Percentiles rank a stretch among this genome's conserved stretches.
Evolutionary conservation across 2,329 filamentous ascomycete species (phyloP).

Genomic region (Pseudogymnoascus sp.): DNA sequence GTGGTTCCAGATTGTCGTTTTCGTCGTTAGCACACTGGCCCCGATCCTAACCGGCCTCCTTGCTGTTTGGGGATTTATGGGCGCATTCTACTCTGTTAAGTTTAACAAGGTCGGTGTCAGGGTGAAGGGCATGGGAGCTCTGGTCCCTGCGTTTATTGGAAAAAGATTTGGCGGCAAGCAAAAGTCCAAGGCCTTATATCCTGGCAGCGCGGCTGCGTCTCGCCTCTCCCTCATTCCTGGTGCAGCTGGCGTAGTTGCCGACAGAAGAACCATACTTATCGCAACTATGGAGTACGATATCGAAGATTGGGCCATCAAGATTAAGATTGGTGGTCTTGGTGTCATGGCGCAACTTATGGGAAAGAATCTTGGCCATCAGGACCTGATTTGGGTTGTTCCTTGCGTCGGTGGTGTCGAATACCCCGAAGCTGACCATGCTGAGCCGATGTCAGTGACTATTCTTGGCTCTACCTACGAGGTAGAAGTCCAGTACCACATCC

Average conservation of each 20-base stretch:
- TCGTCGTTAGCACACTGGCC: conserved; percentile 42
- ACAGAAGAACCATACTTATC: conserved; percentile 50
- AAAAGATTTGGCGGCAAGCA: neutral
- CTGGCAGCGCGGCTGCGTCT: conserved; percentile 1
- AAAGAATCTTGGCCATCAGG: conserved; percentile 53
- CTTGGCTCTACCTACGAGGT: conserved; percentile 52
- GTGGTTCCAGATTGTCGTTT: conserved; percentile 43
- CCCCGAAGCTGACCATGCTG: conserved; percentile 47
- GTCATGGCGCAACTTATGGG: conserved; percentile 62
- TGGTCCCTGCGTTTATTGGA: neutral
- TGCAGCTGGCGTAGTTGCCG: neutral
- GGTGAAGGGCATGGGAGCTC: conserved; percentile 8
- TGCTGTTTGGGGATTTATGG: conserved; percentile 47
- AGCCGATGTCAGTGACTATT: conserved; percentile 54
- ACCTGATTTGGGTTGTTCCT: conserved; percentile 57
- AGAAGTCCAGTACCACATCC: conserved; percentile 52
- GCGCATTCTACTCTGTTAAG: conserved; percentile 44
- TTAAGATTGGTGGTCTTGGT: conserved; percentile 62
- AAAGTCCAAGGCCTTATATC: neutral
- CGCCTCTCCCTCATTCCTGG: neutral
- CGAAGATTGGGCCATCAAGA: conserved; percentile 60
- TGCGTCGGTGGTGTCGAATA: conserved; percentile 57
- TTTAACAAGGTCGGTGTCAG: conserved; percentile 48
- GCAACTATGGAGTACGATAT: conserved; percentile 67
- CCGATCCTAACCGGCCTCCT: conserved; percentile 41